Conservation (phyloP, 2,329 filamentous ascomycete genomes). For the Fusarium praegraminearum region DNA sequence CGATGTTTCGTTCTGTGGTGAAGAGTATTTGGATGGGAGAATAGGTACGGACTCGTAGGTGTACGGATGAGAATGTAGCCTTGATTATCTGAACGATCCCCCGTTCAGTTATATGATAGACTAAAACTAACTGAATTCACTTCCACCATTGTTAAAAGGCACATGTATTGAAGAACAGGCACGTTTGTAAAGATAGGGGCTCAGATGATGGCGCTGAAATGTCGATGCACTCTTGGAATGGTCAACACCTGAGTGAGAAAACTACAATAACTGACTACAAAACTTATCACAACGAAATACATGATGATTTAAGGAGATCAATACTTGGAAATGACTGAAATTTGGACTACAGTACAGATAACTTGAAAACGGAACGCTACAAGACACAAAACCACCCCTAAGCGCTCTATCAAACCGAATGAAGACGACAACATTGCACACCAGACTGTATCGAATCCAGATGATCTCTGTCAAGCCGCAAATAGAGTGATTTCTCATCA, state of each 20-base stretch:
- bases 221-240: not conserved
- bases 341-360: not conserved
- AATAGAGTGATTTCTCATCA: not conserved
- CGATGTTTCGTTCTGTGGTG: too few species aligned
- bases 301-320: rapidly evolving
- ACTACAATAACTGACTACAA: rapidly evolving
- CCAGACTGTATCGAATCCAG: not conserved
- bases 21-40: too few species aligned
- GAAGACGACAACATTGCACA: not conserved
- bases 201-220: not conserved
- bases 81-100: not conserved
- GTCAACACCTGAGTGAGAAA: not conserved
- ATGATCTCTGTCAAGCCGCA: not conserved
- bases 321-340: not conserved
- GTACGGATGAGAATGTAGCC: not conserved
- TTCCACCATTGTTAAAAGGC: rapidly evolving
- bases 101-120: rapidly evolving
- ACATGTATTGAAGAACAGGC: not conserved
- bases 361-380: not conserved
- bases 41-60: not conserved
- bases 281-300: too few species aligned
- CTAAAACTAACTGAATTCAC: not conserved
- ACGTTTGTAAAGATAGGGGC: not conserved
- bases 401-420: not conserved
- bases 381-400: too few species aligned